Evolutionary conservation across 768 basidiomycete genomes (phyloP), one percentile per base, ranked within the genome.

Genomic region (Gelatoporia subvermispora): DNA sequence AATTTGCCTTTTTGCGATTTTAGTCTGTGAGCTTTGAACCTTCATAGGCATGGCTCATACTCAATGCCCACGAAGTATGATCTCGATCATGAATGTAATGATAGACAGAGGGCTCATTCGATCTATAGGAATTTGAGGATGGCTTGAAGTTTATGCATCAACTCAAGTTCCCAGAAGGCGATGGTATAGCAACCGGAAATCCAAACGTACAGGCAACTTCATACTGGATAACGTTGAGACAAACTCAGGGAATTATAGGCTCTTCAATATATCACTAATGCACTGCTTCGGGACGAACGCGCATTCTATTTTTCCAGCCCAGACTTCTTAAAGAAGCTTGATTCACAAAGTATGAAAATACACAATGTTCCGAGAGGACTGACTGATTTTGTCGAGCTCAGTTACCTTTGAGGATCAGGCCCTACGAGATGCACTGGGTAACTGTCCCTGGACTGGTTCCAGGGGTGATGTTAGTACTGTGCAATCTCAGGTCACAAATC

Each of bases 271-370:
- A 51, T 75, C 43, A 60, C 65, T n/a, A 67, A 72, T 42, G 72
- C 62, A 2, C 55, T 75, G 16, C 59, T 75, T 41, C 59, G 66
- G 15, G 74, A 76, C 41, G 52, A 56, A 9, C 68, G 72, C 9
- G 67, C 66, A 1, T 74, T 74, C 43, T 68, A 72, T 39, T 55
- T 71, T 11, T 57, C 67, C 16, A 50, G 42, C 5, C 15, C 53
- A 3, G 61, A 70, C 16, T 73, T 68, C 59, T 47, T 72, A 9
- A 56, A 65, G 0, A 64, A 63, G 44, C 65, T 68, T 42, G 66
- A 73, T 44, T 49, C 60, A 2, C 72, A 74, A 60, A 57, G 74
- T 76, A 46, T 18, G 49, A 13, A 18, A 7, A 25, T 18, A 16
- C 25, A 15, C 31, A 17, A 41, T 17, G 13, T 31, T 7, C 28